Conservation (phyloP, 2,329 filamentous ascomycete genomes). For the Eutypa lata region DNA sequence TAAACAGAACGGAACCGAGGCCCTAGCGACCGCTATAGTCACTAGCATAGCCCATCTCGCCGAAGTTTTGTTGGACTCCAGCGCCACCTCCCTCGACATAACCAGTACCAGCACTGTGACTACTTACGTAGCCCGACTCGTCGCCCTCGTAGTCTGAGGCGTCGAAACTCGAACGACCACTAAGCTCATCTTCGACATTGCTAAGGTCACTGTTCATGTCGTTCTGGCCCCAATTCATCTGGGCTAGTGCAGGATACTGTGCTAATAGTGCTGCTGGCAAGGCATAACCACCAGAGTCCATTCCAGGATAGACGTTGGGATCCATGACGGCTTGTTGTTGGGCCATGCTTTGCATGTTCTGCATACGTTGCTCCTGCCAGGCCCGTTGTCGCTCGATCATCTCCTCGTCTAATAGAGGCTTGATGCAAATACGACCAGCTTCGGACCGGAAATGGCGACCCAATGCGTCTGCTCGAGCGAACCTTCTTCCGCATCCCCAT, state of each 20-base stretch:
- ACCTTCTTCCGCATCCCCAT: conserved; percentile 92
- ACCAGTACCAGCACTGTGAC: conserved; percentile 50
- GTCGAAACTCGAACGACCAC: conserved; percentile 78
- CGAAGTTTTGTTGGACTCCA: conserved; percentile 49
- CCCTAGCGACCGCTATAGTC: conserved; percentile 48
- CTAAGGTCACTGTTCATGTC: conserved; percentile 49
- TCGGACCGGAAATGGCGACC: conserved; percentile 94
- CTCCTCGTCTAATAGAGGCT: conserved; percentile 94
- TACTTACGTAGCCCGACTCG: conserved; percentile 64
- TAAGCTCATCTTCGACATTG: conserved; percentile 74
- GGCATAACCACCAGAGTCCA: conserved; percentile 62
- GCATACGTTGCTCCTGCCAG: conserved; percentile 70
- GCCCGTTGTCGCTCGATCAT: conserved; percentile 74
- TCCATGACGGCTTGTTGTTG: conserved; percentile 41
- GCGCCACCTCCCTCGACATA: conserved; percentile 49
- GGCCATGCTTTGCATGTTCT: conserved; percentile 58
- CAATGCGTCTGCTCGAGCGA: conserved; percentile 91
- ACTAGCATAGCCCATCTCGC: conserved; percentile 51
- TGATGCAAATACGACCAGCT: conserved; percentile 93
- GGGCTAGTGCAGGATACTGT: conserved; percentile 91
- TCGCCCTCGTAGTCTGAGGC: conserved; percentile 75
- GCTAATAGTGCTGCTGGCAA: conserved; percentile 85
- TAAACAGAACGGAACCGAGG: too few species aligned
- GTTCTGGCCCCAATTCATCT: conserved; percentile 72
- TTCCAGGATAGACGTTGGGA: conserved; percentile 53